Conservation (phyloP, 441 rosid genomes). For the Arabidopsis lyrata region DNA sequence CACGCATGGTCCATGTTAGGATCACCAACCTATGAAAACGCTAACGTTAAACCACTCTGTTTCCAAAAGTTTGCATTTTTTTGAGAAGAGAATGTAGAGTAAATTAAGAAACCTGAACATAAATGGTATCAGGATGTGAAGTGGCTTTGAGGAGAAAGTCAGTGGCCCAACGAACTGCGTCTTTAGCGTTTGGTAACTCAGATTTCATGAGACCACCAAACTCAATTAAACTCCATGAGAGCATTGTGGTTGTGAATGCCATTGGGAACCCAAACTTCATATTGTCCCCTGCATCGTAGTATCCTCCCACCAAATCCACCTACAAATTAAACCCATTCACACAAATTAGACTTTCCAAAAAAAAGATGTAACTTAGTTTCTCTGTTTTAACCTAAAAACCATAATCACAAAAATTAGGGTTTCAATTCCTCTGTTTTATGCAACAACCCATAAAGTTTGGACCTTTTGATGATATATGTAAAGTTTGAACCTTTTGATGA, state of each 20-base stretch:
- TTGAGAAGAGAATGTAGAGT: not conserved
- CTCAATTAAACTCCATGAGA: conserved; percentile 72
- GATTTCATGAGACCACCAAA: conserved; percentile 72
- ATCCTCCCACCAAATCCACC: conserved; percentile 86
- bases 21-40: conserved; percentile 56
- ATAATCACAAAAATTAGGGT: not conserved
- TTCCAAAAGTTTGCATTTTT: not conserved
- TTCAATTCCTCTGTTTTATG: not conserved
- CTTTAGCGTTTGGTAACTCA: conserved; percentile 58
- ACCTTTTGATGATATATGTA: not conserved
- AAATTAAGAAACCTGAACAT: conserved; percentile 58
- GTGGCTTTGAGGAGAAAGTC: conserved; percentile 82
- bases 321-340: conserved; percentile 38
- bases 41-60: conserved; percentile 3
- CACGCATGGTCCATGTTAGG: conserved; percentile 74
- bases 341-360: not conserved
- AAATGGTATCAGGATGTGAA: conserved; percentile 64
- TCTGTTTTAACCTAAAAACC: not conserved
- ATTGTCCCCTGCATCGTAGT: conserved; percentile 78
- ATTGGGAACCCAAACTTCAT: conserved; percentile 79
- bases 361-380: not conserved
- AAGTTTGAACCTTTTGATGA: conserved; percentile 25
- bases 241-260: conserved; percentile 85
- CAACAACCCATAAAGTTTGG: not conserved
- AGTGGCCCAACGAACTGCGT: conserved; percentile 72